Percentiles rank a stretch among this genome's conserved stretches.
phyloP scores from a whole-genome alignment of 2,329 filamentous ascomycete species.

The Claviceps sp. region DNA sequence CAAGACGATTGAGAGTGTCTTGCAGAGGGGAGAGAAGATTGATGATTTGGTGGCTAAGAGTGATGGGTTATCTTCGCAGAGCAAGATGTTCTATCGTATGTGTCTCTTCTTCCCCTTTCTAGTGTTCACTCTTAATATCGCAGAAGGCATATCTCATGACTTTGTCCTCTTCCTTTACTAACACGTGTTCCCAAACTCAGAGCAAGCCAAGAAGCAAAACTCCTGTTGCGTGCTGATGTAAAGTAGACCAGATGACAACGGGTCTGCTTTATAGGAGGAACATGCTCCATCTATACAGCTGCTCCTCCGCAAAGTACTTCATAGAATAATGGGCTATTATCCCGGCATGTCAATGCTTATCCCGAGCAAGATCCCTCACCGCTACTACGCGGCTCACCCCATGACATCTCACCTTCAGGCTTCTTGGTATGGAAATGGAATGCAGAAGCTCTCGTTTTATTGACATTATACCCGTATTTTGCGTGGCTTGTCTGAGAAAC shows the following conservation, averaged over 20 bases:
- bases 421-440: background rate
- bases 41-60: constrained; percentile 90
- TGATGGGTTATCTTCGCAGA: constrained; percentile 76
- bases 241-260: background rate
- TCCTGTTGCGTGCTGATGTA: constrained; percentile 63
- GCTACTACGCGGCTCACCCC: background rate
- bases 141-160: background rate
- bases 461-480: background rate
- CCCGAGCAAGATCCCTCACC: background rate
- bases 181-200: constrained; percentile 15
- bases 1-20: constrained; percentile 81
- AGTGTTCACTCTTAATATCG: no score
- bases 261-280: background rate
- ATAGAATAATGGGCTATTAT: background rate
- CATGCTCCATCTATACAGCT: background rate
- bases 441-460: background rate
- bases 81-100: constrained; percentile 94
- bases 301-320: background rate
- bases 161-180: background rate
- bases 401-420: background rate
- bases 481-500: background rate
- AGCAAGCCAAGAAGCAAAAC: constrained; percentile 68
- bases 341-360: background rate
- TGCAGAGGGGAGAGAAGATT: constrained; percentile 93
- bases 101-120: constrained; percentile 6